Base-by-base conservation (phyloP, 148 eudicot species). In the Polygonum maritimum region DNA sequence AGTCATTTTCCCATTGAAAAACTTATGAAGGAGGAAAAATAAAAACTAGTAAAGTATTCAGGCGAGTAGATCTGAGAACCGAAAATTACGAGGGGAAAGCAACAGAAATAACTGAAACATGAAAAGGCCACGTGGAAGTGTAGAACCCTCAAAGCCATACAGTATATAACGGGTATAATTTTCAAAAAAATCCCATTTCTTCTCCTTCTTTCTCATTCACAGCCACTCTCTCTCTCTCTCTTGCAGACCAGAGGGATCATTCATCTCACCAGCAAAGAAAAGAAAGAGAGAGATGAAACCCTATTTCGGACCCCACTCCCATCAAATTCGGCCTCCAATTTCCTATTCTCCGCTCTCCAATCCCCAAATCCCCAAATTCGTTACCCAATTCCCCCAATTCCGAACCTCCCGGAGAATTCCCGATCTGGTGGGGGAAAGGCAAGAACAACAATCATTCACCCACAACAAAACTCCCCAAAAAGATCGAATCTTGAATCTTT, bases 331-430 rank as follows among this genome's bases (percentile, higher is more conserved):
- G 71, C 6, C 71, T 5, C 6, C 71, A 15, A 67, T 67, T 67
- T 67, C 15, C 71, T 67, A 67, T 67, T 67, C 71, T 67, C 71
- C 38, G 71, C 44, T 54, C 55, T 58, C 1, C 69, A 63, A 31
- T 57, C 21, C 10, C 1, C 33, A 57, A 57, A 6, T 63, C 39
- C 69, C 44, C 19, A 33, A 15, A 67, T 67, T 15, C 7, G 44
- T 67, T 16, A 16, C 44, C 5, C 45, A 6, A 44, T 38, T 11
- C 71, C 71, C 45, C 71, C 36, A 16, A 35, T 15, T 7, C 16
- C 71, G 71, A 65, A 65, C 5, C 12, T 65, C 70, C 39, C 40
- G 19, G 41, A 35, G 40, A 67, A 44, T 3, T 39, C 31, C 33
- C 33, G 69, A 31, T 63, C 18, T 33, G 69, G 69, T 63, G 40